These are phyloP conservation scores for Candida easanensis DNA, from an alignment of 805 yeast genomes.

Conservation along the genomic window DNA sequence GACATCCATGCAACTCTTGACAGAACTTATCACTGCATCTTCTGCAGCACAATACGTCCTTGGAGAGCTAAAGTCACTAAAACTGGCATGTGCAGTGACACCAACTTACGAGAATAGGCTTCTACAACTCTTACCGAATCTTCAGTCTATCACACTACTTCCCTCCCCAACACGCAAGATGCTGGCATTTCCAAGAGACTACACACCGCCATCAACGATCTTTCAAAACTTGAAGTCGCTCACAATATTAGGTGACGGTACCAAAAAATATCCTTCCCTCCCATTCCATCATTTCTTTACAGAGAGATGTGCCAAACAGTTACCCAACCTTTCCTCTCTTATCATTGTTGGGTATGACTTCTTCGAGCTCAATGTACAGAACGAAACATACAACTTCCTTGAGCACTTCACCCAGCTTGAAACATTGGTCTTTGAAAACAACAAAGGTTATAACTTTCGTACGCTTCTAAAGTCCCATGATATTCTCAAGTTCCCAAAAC, in stretches of 20 bases:
- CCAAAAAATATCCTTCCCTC: conserved; percentile 14
- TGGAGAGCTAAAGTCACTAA: conserved; percentile 9
- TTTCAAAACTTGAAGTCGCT: conserved; percentile 15
- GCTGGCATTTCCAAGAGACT: conserved; percentile 8
- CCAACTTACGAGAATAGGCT: conserved; percentile 21
- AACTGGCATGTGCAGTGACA: conserved; percentile 17
- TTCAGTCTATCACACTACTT: conserved; percentile 16
- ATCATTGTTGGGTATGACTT: conserved; percentile 25
- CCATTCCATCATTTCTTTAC: conserved; percentile 24
- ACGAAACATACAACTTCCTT: conserved; percentile 24
- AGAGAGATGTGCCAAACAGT: neutral
- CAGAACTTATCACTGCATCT: conserved; percentile 8
- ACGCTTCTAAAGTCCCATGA: conserved; percentile 20
- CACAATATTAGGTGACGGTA: conserved; percentile 19
- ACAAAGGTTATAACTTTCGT: conserved; percentile 19
- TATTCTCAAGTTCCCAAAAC: conserved; percentile 10
- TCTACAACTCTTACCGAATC: conserved; percentile 13
- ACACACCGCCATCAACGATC: neutral
- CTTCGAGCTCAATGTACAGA: conserved; percentile 10
- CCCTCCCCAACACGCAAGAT: conserved; percentile 9
- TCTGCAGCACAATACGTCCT: conserved; percentile 3
- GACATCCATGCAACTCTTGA: conserved; percentile 15
- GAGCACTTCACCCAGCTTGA: conserved; percentile 18
- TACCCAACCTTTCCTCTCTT: conserved; percentile 19
- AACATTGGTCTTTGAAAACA: conserved; percentile 22